These are phyloP conservation scores for Alternaria angustiovoidea DNA, from an alignment of 2,329 filamentous ascomycete species.

Conservation along the genomic window DNA sequence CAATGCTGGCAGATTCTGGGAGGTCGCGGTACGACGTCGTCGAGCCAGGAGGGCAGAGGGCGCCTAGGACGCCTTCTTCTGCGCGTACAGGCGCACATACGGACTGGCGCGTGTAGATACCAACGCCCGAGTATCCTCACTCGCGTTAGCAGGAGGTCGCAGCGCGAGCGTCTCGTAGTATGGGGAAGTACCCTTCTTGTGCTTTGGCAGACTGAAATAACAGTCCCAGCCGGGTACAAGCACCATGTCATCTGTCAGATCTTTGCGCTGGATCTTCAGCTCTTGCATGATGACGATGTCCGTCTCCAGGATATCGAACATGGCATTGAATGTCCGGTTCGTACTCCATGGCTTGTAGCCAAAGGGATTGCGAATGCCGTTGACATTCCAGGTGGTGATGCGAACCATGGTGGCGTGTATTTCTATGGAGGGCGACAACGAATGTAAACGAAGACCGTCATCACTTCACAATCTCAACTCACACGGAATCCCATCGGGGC, in stretches of 20 bases:
- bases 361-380: constrained; percentile 64
- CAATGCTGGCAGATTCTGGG: constrained; percentile 77
- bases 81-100: constrained; percentile 86
- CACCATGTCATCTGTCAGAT: constrained; percentile 94
- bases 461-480: constrained; percentile 7
- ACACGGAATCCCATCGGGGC: background rate
- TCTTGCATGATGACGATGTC: constrained; percentile 97
- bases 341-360: constrained; percentile 62
- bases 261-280: constrained; percentile 93
- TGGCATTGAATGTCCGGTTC: constrained; percentile 63
- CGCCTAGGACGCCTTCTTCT: constrained; percentile 91
- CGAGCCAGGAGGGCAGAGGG: constrained; percentile 77
- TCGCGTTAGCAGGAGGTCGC: constrained; percentile 20
- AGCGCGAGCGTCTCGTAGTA: background rate
- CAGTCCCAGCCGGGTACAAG: constrained; percentile 94
- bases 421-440: constrained; percentile 15
- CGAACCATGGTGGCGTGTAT: constrained; percentile 64
- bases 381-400: constrained; percentile 71
- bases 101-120: constrained; percentile 89
- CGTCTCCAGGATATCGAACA: constrained; percentile 92
- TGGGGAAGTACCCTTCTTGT: constrained; percentile 79
- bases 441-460: constrained; percentile 13
- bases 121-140: constrained; percentile 91
- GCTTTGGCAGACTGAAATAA: constrained; percentile 89
- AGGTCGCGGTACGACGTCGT: constrained; percentile 76